Evolutionary conservation across 805 yeast genomes (phyloP).

Genomic region (Metschnikowia koreensis): DNA sequence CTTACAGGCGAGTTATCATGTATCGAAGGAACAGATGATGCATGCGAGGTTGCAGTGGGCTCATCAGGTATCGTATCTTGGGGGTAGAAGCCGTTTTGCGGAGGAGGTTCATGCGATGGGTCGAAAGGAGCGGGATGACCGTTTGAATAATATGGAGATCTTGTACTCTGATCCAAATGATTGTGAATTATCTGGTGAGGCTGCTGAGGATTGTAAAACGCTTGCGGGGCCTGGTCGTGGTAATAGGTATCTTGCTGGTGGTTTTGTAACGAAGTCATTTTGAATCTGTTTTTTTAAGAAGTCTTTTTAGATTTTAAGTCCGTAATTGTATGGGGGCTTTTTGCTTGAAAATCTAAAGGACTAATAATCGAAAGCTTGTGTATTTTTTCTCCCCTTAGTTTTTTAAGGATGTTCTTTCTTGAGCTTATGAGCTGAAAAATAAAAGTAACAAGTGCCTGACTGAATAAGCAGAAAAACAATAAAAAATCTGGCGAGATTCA

Average conservation of each 20-base stretch:
- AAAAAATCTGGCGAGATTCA: not conserved
- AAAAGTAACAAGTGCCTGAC: no score
- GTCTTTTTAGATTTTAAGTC: not conserved
- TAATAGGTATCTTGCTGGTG: constrained; percentile 24
- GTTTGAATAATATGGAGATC: constrained; percentile 26
- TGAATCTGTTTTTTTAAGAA: not conserved
- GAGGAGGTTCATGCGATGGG: constrained; percentile 12
- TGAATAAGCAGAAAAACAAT: no score
- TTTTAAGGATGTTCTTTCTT: no score
- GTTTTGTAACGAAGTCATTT: constrained; percentile 22
- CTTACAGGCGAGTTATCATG: constrained; percentile 11
- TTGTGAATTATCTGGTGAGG: constrained; percentile 16
- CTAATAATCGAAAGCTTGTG: no score
- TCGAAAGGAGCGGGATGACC: constrained; percentile 14
- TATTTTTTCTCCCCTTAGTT: no score
- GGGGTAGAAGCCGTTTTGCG: constrained; percentile 14
- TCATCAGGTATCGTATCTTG: constrained; percentile 13
- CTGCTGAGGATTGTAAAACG: constrained; percentile 20
- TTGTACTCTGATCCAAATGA: constrained; percentile 13
- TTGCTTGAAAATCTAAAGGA: not conserved
- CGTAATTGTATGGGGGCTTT: not conserved
- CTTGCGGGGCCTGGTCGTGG: constrained; percentile 21
- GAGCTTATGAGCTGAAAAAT: no score
- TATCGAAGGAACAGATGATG: constrained; percentile 13
- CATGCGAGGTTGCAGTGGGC: constrained; percentile 3